These are phyloP conservation scores for Fusarium duplospermum DNA, from an alignment of 2,329 filamentous ascomycete genomes.

Conservation along the genomic window DNA sequence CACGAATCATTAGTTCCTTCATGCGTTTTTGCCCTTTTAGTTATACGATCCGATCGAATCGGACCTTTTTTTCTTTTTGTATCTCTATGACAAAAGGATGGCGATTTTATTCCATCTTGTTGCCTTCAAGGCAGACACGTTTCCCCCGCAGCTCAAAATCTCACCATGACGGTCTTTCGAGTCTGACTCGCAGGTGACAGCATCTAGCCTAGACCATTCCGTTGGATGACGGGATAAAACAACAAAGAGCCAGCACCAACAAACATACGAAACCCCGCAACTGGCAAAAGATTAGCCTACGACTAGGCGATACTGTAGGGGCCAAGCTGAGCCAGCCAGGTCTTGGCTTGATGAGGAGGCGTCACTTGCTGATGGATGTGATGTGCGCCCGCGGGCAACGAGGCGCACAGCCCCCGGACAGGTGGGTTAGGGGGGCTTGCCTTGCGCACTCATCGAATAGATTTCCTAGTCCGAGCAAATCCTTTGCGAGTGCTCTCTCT, in stretches of 20 bases:
- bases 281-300: not conserved
- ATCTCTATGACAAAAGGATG: not conserved
- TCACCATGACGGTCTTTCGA: not conserved
- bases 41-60: not conserved
- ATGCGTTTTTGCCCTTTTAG: not conserved
- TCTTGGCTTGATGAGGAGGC: slow-evolving; percentile 3
- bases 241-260: not conserved
- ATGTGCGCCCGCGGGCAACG: not conserved
- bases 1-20: not conserved
- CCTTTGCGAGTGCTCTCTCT: not conserved
- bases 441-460: slow-evolving; percentile 1
- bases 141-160: not conserved
- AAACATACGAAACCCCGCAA: not conserved
- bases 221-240: not conserved
- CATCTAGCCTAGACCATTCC: not conserved
- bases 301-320: not conserved
- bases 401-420: slow-evolving; percentile 12
- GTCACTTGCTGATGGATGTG: not conserved
- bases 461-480: not conserved
- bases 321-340: not conserved
- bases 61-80: not conserved
- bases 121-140: slow-evolving; percentile 17
- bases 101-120: not conserved
- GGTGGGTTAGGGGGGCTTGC: not conserved
- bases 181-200: not conserved